Conservation (phyloP, 345 rosid species). For the Salix purpurea region DNA sequence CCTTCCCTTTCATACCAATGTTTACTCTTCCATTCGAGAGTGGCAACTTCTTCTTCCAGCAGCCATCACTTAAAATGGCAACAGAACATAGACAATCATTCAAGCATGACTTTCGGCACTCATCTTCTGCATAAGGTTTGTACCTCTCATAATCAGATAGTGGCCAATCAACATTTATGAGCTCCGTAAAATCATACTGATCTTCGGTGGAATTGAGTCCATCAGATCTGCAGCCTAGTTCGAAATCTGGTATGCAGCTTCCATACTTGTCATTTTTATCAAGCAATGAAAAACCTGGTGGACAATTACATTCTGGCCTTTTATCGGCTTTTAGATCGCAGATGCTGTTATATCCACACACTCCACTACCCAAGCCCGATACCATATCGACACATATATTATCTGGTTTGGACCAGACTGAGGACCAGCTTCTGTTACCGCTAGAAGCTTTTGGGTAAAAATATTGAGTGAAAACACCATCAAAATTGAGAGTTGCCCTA, state of each 20-base stretch:
- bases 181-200: neutral
- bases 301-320: slow-evolving; percentile 21
- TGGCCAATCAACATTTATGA: neutral
- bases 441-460: neutral
- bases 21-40: slow-evolving; percentile 29
- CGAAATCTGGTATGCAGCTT: slow-evolving; percentile 10
- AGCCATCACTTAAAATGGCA: slow-evolving; percentile 11
- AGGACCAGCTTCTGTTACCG: neutral
- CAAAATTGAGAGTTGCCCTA: neutral
- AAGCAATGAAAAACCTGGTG: slow-evolving; percentile 11
- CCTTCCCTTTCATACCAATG: neutral
- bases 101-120: neutral
- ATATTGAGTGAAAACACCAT: neutral
- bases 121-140: neutral
- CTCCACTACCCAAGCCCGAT: slow-evolving; percentile 3
- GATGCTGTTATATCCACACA: slow-evolving; percentile 34
- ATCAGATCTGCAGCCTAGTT: neutral
- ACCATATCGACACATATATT: slow-evolving; percentile 1
- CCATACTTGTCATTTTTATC: neutral
- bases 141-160: slow-evolving; percentile 7
- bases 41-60: slow-evolving; percentile 43
- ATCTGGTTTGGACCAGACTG: slow-evolving; percentile 3
- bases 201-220: neutral
- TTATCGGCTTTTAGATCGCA: slow-evolving; percentile 12
- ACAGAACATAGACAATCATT: neutral